Base-by-base conservation (phyloP, 192 early-diverging fungal genomes). In the Coemansia sp. region DNA sequence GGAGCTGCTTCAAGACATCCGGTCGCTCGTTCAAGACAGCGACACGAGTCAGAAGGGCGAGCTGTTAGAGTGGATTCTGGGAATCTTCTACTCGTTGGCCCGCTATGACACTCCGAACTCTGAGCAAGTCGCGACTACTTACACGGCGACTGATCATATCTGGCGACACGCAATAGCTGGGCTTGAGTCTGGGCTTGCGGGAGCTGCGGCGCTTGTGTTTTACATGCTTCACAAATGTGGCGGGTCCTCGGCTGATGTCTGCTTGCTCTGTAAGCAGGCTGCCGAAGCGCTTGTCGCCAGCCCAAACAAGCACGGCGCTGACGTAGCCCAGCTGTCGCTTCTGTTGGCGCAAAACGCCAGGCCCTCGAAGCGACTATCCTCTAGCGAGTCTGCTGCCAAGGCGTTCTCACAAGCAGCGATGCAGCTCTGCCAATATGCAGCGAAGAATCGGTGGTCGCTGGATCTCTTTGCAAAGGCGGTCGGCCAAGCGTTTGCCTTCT, bases 151-250 rank as follows among this genome's bases (percentile, higher is more conserved):
- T 32, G 69, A 77, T 17, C 38, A 59, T 53, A 30, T 83, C 3
- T 83, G 80, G 80, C 57, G 64, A 49, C 80, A 71, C 9, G 75
- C 76, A 11, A 38, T 77, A 42, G 75, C 75, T 37, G 76, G 73
- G 30, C 53, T 73, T 13, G 70, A 70, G 42, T 65, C 67, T 16
- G 80, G 72, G 10, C 35, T 77, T 16, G 49, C 67, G 7, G 80
- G 80, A 17, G 67, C 76, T 3, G 76, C 80, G 6, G 70, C 61
- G 1, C 67, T 78, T 6, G 70, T 66, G 0, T 49, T 69, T 17
- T 67, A 74, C 35, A 30, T 83, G 40, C 69, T 82, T 21, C 67
- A 58, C 42, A 33, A 46, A 6, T 63, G 50, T 43, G 13, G 19
- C 11, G 57, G 21, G 39, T 11, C 59, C 6, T 49, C 66, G 13